Base-by-base conservation (phyloP, 2,329 filamentous ascomycete species). In the Pestalotiopsis sp. region DNA sequence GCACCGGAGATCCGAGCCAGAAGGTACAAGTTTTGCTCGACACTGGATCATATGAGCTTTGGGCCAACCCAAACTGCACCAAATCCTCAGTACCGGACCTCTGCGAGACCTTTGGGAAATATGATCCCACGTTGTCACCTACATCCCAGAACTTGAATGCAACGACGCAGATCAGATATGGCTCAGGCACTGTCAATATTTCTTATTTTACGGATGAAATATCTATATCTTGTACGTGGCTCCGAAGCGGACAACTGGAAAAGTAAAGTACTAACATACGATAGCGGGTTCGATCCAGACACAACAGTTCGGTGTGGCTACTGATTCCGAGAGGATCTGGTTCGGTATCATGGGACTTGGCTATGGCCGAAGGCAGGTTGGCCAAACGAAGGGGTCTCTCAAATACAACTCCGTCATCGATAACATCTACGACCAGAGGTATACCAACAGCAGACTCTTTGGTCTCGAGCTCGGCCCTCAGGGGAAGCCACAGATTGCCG, bases 381-480 rank as follows among this genome's bases (percentile, higher is more conserved):
- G 63, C 77, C 84, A 77, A 74, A 36, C 61, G 11, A 52, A 52
- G 45, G 61, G 61, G 12, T 25, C 20, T 25, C 61, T 75, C 58
- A 65, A 75, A 4, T 91, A 91, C 68, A 85, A 85, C 1, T 82
- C 88, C 27, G 81, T 91, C 23, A 78, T 88, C 60, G 85, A 85
- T 72, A 84, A 79, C 25, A 80, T 88, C 75, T 80, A 80, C 1
- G 73, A 78, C 0, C 82, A 87, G 71, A 83, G 82, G 17, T 73
- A 85, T 41, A 87, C 86, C 68, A 78, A 81, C 59, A 85, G 82
- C 68, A 83, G 83, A n/a, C 78, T 84, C 45, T 88, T 87, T 73
- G 79, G 84, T 5, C 78, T 88, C 27, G 85, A 88, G 66, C 76
- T 88, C 17, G 84, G 86, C 4, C 81, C 69, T 12, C 76, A 79